Conservation (phyloP, 1,139 yeast genomes). For the Pichia sp. region DNA sequence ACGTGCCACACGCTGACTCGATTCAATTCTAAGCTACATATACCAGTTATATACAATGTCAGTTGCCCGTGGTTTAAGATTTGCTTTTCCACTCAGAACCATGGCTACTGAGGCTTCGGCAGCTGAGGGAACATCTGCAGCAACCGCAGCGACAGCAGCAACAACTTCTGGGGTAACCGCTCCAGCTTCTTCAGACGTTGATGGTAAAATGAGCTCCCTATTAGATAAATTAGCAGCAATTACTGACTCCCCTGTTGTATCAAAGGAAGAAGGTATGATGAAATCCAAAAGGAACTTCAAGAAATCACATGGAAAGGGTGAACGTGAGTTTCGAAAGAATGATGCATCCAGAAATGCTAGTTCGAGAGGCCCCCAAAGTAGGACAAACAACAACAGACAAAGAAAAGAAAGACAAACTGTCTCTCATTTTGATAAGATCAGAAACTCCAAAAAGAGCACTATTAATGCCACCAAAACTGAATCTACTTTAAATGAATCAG, state of each 20-base stretch:
- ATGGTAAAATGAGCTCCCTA: slow-evolving; percentile 4
- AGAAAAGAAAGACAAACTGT: slow-evolving; percentile 9
- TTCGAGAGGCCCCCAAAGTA: neutral
- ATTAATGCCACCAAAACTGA: neutral
- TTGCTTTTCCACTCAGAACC: slow-evolving; percentile 1
- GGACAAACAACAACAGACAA: neutral
- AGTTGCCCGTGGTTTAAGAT: neutral
- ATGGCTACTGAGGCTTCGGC: slow-evolving; percentile 8
- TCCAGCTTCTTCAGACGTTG: no score
- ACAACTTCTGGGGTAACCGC: no score
- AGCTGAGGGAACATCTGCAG: no score
- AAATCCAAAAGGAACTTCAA: neutral
- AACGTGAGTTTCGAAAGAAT: neutral
- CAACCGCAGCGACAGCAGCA: no score
- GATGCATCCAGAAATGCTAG: slow-evolving; percentile 3
- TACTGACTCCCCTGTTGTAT: neutral
- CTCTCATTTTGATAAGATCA: slow-evolving; percentile 15
- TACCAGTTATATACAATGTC: no score
- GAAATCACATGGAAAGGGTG: neutral
- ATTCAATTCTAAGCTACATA: no score
- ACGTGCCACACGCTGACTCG: no score
- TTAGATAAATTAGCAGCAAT: slow-evolving; percentile 8
- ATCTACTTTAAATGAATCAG: slow-evolving; percentile 9
- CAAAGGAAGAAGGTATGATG: neutral
- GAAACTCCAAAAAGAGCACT: slow-evolving; percentile 4